Evolutionary conservation across 176 grass and related monocot species (phyloP).

Genomic region (Avena sativa): DNA sequence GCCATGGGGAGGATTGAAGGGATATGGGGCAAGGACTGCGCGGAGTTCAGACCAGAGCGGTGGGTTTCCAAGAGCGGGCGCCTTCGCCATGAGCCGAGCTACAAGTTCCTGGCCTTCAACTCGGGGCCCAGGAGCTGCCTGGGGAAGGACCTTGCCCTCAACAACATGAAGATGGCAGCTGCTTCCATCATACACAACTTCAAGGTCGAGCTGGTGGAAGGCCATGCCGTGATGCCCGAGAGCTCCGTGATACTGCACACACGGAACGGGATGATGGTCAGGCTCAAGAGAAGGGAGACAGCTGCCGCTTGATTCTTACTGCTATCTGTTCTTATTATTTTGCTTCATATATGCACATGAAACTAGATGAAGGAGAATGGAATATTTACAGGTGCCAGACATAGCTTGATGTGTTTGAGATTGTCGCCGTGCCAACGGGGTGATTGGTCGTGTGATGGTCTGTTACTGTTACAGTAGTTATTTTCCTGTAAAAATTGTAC

Average conservation of each 20-base stretch:
- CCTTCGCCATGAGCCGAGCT: slow-evolving; percentile 52
- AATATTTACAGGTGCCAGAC: neutral
- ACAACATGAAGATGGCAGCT: slow-evolving; percentile 58
- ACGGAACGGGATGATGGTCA: slow-evolving; percentile 57
- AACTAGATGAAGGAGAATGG: neutral
- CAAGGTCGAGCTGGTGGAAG: slow-evolving; percentile 53
- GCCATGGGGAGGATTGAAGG: slow-evolving; percentile 65
- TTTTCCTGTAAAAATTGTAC: slow-evolving; percentile 23
- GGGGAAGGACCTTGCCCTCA: slow-evolving; percentile 59
- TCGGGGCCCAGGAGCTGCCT: slow-evolving; percentile 56
- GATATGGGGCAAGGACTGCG: slow-evolving; percentile 68
- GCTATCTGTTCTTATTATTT: neutral
- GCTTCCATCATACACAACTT: slow-evolving; percentile 64
- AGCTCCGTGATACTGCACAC: slow-evolving; percentile 59
- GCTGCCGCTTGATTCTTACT: slow-evolving; percentile 44
- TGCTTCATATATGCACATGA: neutral
- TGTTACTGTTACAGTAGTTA: neutral
- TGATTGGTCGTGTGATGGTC: neutral
- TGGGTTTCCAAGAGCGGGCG: slow-evolving; percentile 61
- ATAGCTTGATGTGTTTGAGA: neutral
- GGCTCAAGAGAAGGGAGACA: slow-evolving; percentile 45
- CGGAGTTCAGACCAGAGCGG: slow-evolving; percentile 53
- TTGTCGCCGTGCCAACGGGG: neutral
- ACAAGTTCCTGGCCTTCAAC: slow-evolving; percentile 68
- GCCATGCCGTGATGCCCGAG: slow-evolving; percentile 44